A percentile compares a stretch with the other conserved stretches of the same genome.
Conservation (phyloP, 2,329 filamentous ascomycete genomes). For the Colletotrichum musicola region DNA sequence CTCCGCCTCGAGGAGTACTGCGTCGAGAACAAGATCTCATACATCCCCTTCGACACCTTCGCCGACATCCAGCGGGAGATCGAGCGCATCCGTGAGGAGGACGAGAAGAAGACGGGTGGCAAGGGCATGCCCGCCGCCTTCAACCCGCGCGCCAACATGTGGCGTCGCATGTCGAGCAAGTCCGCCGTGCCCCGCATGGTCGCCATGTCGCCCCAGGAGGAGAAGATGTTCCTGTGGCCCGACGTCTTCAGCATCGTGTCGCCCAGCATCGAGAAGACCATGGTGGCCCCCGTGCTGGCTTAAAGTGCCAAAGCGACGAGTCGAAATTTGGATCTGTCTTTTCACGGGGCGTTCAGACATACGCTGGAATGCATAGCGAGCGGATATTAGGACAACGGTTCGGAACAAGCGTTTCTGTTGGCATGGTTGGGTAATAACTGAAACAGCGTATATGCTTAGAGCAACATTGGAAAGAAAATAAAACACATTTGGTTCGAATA, state of each 20-base stretch:
- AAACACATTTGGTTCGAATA: too few species aligned
- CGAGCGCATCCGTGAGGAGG: conserved; percentile 67
- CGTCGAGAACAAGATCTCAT: conserved; percentile 69
- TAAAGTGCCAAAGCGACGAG: not conserved
- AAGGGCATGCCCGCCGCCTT: conserved; percentile 70
- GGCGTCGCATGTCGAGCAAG: conserved; percentile 72
- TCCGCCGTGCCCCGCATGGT: conserved; percentile 58
- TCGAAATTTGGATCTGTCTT: not conserved
- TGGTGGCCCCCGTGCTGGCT: conserved; percentile 26
- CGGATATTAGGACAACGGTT: not conserved
- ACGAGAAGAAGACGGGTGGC: conserved; percentile 71
- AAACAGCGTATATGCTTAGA: too few species aligned
- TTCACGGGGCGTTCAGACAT: not conserved
- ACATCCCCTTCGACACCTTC: conserved; percentile 75
- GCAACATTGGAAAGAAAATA: not conserved
- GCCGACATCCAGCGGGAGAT: conserved; percentile 74
- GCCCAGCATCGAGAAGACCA: conserved; percentile 41
- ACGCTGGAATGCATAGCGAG: conserved; percentile 33
- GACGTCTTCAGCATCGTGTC: conserved; percentile 64
- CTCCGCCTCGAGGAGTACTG: conserved; percentile 76
- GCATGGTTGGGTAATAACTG: not conserved
- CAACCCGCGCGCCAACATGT: conserved; percentile 77
- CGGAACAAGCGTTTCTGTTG: not conserved
- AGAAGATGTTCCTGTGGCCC: conserved; percentile 74
- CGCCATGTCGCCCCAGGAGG: conserved; percentile 62